Base-by-base conservation (phyloP, 345 rosid genomes). In the Citrus sp. region DNA sequence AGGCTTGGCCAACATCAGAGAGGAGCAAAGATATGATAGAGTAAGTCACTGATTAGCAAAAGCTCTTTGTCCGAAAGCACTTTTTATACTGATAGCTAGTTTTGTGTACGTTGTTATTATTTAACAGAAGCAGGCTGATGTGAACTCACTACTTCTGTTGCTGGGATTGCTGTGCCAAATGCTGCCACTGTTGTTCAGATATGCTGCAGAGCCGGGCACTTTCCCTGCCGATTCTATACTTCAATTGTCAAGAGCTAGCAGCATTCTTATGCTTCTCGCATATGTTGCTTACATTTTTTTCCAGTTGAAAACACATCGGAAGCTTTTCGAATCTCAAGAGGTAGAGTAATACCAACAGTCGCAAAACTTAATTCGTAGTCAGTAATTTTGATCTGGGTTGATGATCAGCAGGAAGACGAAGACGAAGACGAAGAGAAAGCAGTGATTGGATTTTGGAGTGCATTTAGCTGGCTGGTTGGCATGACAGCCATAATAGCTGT, bases 41-140 rank as follows among this genome's bases (percentile, higher is more conserved):
- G 99, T 93, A 87, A 76, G 90, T 14, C 51, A 46, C 5, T 46
- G 51, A 3, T 46, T 46, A 54, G 22, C 58, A 54, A 18, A 18
- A 18, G 22, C 58, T 18, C 6, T 16, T 5, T 54, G 22, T 54
- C 58, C 8, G 1, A 54, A 54, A 54, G 58, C 22, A 18, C 58
- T n/a, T 55, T 35, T 1, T 9, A 56, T 22, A 25, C 24, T 9
- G 30, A 59, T 3, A 46, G 21, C 2, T 46, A 6, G 74, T n/a
- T 61, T 59, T 34, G 46, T 38, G 51, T 46, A 13, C 51, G 51
- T 21, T 80, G 6, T n/a, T 72, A 25, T 46, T 65, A 7, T 60
- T 74, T 25, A 82, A 81, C 98, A 95, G 99, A 92, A 85, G 82
- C 97, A 93, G 40, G 93, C 98, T 60, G 93, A 90, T 63, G 94